These are phyloP conservation scores for Nannochloris sp. DNA, from an alignment of 139 green algal species.

Conservation along the genomic window DNA sequence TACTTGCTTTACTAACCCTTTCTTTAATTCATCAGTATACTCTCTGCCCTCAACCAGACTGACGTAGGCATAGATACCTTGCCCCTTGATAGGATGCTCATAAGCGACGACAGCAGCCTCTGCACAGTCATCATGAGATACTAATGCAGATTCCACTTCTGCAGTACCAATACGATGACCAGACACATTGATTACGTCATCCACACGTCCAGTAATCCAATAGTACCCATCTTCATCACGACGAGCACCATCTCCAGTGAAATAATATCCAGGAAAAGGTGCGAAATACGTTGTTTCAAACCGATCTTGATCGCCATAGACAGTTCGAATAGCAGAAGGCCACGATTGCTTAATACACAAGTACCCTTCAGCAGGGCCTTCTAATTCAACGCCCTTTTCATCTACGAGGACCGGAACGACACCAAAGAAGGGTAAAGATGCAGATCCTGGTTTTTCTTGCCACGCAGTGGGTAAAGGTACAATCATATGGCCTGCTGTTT, in stretches of 20 bases:
- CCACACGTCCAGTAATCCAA: slow-evolving; percentile 87
- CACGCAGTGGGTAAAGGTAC: slow-evolving; percentile 73
- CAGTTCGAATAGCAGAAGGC: slow-evolving; percentile 79
- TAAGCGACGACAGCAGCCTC: slow-evolving; percentile 89
- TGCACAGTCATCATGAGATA: slow-evolving; percentile 59
- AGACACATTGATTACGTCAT: slow-evolving; percentile 88
- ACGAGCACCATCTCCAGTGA: slow-evolving; percentile 68
- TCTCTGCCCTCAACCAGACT: slow-evolving; percentile 63
- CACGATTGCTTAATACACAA: slow-evolving; percentile 75
- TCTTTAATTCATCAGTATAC: slow-evolving; percentile 48
- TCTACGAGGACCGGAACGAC: slow-evolving; percentile 87
- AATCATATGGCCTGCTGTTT: slow-evolving; percentile 91
- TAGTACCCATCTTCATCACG: slow-evolving; percentile 72
- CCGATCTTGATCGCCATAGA: slow-evolving; percentile 80
- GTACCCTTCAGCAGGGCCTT: slow-evolving; percentile 34
- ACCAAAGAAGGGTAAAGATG: slow-evolving; percentile 93
- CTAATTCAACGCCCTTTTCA: slow-evolving; percentile 64
- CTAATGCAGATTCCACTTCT: slow-evolving; percentile 89
- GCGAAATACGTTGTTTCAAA: slow-evolving; percentile 96
- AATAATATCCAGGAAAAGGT: slow-evolving; percentile 85
- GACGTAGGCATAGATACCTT: slow-evolving; percentile 95
- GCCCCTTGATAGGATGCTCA: slow-evolving; percentile 88
- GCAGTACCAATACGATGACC: slow-evolving; percentile 92
- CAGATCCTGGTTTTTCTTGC: slow-evolving; percentile 74
- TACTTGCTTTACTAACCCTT: slow-evolving; percentile 59